phyloP scores from a whole-genome alignment of 805 yeast genomes.

The Candida pseudofarinosa region DNA sequence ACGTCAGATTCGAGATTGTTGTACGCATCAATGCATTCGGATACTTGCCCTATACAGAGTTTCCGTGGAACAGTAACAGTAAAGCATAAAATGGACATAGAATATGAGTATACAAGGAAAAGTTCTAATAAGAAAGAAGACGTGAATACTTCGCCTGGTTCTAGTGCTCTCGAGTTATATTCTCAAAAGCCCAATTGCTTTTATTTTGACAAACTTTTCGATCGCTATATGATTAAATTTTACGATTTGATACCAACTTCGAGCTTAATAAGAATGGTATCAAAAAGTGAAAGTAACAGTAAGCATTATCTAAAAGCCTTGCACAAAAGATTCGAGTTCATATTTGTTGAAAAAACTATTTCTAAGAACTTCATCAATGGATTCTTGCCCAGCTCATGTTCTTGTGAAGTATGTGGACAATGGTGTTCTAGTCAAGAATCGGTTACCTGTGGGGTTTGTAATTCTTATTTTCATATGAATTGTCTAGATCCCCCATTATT shows the following conservation, averaged over 20 bases:
- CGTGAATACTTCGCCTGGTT: constrained; percentile 11
- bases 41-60: constrained; percentile 70
- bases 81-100: constrained; percentile 62
- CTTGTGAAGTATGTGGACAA: constrained; percentile 72
- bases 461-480: constrained; percentile 65
- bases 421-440: constrained; percentile 77
- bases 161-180: constrained; percentile 43
- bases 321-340: constrained; percentile 62
- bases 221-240: constrained; percentile 76
- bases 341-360: constrained; percentile 68
- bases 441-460: constrained; percentile 77
- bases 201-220: constrained; percentile 82
- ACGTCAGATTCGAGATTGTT: constrained; percentile 69
- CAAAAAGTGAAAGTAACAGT: constrained; percentile 47
- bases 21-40: constrained; percentile 83
- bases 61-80: constrained; percentile 75
- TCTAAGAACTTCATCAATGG: constrained; percentile 58
- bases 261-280: constrained; percentile 34
- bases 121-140: neutral
- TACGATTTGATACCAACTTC: constrained; percentile 72
- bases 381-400: constrained; percentile 50
- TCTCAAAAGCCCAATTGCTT: constrained; percentile 62
- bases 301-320: constrained; percentile 57
- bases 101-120: constrained; percentile 27
- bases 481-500: constrained; percentile 83